These are phyloP conservation scores for Luvunga scandens DNA, from an alignment of 345 rosid genomes.

Conservation along the genomic window DNA sequence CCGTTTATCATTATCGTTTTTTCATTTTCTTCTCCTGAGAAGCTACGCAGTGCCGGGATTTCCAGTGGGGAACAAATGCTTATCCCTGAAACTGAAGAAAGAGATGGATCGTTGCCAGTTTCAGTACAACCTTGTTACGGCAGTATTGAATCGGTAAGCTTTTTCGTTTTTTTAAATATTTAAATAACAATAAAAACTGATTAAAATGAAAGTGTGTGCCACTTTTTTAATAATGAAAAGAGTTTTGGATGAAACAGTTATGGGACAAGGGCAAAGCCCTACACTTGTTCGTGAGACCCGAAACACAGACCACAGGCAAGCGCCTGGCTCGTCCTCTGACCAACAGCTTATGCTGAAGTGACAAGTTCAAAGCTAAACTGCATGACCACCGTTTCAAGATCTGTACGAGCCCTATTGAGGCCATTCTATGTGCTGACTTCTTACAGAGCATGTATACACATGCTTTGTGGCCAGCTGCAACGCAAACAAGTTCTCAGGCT, in stretches of 20 bases:
- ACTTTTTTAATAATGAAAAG: not conserved
- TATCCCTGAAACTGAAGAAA: no score
- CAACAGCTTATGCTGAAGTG: conserved; percentile 88
- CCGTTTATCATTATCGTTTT: no score
- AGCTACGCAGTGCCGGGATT: no score
- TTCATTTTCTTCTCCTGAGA: no score
- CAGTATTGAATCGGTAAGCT: no score
- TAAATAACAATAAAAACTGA: no score
- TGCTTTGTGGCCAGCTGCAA: conserved; percentile 62
- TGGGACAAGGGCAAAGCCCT: conserved; percentile 84
- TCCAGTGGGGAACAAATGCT: no score
- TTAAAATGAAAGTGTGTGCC: no score
- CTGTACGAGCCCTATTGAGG: conserved; percentile 74
- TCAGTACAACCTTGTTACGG: no score
- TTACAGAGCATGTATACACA: conserved; percentile 82
- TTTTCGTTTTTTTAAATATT: no score
- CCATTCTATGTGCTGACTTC: conserved; percentile 80
- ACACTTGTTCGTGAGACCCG: conserved; percentile 78
- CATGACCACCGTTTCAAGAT: conserved; percentile 37
- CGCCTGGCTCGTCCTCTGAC: conserved; percentile 76
- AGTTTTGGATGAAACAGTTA: conserved; percentile 39
- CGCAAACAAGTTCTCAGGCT: conserved; percentile 72
- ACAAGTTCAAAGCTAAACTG: conserved; percentile 77
- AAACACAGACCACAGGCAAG: conserved; percentile 83
- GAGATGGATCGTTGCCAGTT: no score